A percentile compares a stretch with the other conserved stretches of the same genome.
Conservation (phyloP, 2,329 filamentous ascomycete species). For the Magnaporthiopsis incrustans region DNA sequence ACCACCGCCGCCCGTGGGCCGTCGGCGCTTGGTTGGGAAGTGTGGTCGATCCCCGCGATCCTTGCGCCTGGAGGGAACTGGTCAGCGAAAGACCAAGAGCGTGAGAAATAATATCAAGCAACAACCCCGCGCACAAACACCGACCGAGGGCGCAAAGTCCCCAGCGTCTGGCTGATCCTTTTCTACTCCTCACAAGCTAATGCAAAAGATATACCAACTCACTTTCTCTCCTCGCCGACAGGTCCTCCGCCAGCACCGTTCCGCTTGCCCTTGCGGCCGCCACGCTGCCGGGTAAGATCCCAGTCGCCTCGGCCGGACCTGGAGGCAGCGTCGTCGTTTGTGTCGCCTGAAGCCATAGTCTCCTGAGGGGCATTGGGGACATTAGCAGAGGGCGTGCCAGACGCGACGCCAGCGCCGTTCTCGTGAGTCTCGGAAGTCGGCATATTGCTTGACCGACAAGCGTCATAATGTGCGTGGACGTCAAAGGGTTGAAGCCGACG, state of each 20-base stretch:
- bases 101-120: neutral
- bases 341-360: neutral
- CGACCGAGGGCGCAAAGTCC: neutral
- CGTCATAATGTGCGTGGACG: neutral
- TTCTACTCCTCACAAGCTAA: neutral
- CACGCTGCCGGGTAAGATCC: neutral
- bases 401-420: slow-evolving; percentile 3
- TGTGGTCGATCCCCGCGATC: slow-evolving; percentile 3
- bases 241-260: slow-evolving; percentile 1
- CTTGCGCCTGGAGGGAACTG: neutral
- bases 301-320: neutral
- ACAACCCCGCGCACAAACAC: neutral
- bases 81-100: neutral
- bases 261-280: neutral
- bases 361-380: neutral
- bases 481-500: neutral
- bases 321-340: neutral
- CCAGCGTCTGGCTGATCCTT: neutral
- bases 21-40: slow-evolving; percentile 41
- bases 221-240: neutral
- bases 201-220: neutral
- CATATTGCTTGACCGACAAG: neutral
- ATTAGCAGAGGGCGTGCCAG: neutral
- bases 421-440: slow-evolving; percentile 1
- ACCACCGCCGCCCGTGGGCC: slow-evolving; percentile 34